phyloP scores from a whole-genome alignment of 2,329 filamentous ascomycete genomes.

The Fusarium dlaminii region DNA sequence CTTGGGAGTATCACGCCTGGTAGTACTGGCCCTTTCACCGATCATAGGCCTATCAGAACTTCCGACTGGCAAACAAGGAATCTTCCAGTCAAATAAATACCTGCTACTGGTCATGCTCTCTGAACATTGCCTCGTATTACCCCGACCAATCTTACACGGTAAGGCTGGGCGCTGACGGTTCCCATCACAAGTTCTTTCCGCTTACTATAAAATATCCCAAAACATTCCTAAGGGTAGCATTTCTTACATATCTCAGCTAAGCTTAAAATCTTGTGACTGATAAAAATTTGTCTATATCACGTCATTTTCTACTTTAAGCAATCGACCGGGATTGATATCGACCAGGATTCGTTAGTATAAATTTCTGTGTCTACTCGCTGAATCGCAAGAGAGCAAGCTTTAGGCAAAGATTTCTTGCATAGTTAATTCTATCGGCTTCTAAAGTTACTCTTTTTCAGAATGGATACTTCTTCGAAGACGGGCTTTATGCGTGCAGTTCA shows the following conservation, averaged over 20 bases:
- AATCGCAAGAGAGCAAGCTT: rapidly evolving
- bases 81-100: rapidly evolving
- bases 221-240: not conserved
- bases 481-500: slow-evolving; percentile 15
- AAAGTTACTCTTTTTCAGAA: rapidly evolving
- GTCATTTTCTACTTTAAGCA: not conserved
- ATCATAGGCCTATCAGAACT: too few relatives aligned
- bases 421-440: rapidly evolving
- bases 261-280: not conserved
- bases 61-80: not conserved
- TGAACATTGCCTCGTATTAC: not conserved
- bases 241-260: slow-evolving; percentile 12
- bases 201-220: not conserved
- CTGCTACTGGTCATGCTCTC: not conserved
- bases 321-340: rapidly evolving
- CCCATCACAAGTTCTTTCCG: not conserved
- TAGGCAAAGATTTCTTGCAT: rapidly evolving
- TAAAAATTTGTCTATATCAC: not conserved
- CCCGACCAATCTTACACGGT: not conserved
- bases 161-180: not conserved
- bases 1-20: not conserved
- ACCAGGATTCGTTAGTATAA: not conserved
- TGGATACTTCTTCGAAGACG: not conserved
- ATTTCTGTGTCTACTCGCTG: not conserved
- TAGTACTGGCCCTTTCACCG: not conserved